phyloP scores from a whole-genome alignment of 2,329 filamentous ascomycete species.

The Fusarium subglutinans region DNA sequence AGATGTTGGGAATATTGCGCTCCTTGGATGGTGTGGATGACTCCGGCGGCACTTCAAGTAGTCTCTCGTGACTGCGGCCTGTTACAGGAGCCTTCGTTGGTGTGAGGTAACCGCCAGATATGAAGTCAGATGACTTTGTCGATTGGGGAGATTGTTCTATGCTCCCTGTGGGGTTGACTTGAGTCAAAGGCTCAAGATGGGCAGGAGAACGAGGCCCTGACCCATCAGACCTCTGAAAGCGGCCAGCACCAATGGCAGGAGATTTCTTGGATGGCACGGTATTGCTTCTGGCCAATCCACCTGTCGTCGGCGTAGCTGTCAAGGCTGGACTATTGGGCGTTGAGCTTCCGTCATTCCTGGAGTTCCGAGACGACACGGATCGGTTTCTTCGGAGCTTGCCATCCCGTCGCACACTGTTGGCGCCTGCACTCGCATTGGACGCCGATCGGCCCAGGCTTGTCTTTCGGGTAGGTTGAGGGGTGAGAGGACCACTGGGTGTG shows the following conservation, averaged over 20 bases:
- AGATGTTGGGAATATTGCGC: slow-evolving; percentile 73
- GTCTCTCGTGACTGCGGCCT: slow-evolving; percentile 61
- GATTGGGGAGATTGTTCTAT: slow-evolving; percentile 40
- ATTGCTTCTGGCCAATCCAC: slow-evolving; percentile 76
- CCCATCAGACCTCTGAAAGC: slow-evolving; percentile 63
- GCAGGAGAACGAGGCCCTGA: slow-evolving; percentile 46
- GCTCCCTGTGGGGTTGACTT: slow-evolving; percentile 42
- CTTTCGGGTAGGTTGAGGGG: slow-evolving; percentile 62
- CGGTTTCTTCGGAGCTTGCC: slow-evolving; percentile 86
- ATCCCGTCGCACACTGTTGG: slow-evolving; percentile 84
- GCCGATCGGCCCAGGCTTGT: slow-evolving; percentile 69
- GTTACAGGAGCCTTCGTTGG: slow-evolving; percentile 45
- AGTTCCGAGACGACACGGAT: slow-evolving; percentile 90
- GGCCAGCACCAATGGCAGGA: slow-evolving; percentile 72
- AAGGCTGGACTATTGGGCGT: slow-evolving; percentile 73
- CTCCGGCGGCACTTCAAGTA: slow-evolving; percentile 55
- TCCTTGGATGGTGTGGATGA: slow-evolving; percentile 69
- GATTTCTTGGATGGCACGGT: slow-evolving; percentile 93
- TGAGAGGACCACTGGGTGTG: slow-evolving; percentile 59
- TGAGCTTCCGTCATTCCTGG: slow-evolving; percentile 75
- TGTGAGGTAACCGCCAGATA: slow-evolving; percentile 36
- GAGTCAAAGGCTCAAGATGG: slow-evolving; percentile 52
- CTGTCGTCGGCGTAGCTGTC: slow-evolving; percentile 63
- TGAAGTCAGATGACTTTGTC: slow-evolving; percentile 44
- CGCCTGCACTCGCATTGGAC: slow-evolving; percentile 88